Conservation (phyloP, 2,329 filamentous ascomycete genomes). For the Aspergillus vadensis region DNA sequence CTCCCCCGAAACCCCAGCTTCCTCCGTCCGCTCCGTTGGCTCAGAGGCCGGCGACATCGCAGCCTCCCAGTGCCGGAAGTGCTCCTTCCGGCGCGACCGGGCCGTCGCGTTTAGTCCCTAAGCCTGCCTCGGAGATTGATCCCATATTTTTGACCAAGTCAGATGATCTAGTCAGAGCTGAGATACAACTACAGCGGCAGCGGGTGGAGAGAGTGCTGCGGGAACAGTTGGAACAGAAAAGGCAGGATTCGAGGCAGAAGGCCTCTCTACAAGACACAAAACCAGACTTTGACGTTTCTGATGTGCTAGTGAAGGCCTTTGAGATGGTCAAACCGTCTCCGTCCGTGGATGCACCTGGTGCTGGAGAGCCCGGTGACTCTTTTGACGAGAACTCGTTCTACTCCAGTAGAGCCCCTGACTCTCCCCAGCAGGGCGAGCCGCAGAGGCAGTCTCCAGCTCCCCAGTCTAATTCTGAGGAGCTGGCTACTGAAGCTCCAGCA, state of each 20-base stretch:
- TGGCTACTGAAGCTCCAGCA: constrained; percentile 36
- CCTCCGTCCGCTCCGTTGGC: constrained; percentile 20
- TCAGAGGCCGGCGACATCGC: constrained; percentile 23
- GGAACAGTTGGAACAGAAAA: constrained; percentile 73
- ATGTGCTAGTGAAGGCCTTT: constrained; percentile 71
- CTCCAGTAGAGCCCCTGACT: constrained; percentile 85
- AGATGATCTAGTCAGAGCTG: constrained; percentile 78
- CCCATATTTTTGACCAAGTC: constrained; percentile 85
- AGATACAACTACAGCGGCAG: constrained; percentile 76
- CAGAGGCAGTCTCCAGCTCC: constrained; percentile 33
- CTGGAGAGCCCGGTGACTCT: constrained; percentile 72
- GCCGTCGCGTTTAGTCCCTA: constrained; percentile 45
- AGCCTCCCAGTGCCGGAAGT: constrained; percentile 23
- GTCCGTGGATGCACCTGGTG: constrained; percentile 53
- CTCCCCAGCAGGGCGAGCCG: constrained; percentile 54
- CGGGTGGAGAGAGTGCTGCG: constrained; percentile 75
- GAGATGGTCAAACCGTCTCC: constrained; percentile 71
- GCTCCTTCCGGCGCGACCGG: constrained; percentile 24
- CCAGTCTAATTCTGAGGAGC: constrained; percentile 34
- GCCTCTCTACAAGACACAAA: constrained; percentile 55
- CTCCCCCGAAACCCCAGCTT: constrained; percentile 20
- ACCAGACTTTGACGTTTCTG: constrained; percentile 68
- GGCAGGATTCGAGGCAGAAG: constrained; percentile 51
- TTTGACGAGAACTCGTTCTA: constrained; percentile 95
- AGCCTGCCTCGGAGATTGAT: constrained; percentile 69